Evolutionary conservation across 2,329 filamentous ascomycete species (phyloP).

Genomic region (Nannizziopsis barbatae): DNA sequence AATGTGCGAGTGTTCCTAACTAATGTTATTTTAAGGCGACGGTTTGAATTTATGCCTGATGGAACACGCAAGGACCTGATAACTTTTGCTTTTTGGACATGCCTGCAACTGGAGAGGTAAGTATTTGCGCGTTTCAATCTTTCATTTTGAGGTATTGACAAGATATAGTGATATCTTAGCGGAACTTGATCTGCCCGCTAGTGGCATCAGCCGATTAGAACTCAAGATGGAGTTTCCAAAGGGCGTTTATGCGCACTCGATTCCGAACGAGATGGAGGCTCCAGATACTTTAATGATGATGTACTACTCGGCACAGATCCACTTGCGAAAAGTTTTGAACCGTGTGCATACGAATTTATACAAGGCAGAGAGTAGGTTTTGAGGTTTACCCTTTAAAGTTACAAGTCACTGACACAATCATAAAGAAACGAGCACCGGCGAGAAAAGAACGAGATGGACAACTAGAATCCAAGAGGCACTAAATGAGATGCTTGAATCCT

Average conservation of each 20-base stretch:
- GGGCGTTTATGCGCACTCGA: conserved; percentile 25
- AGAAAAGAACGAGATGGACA: conserved; percentile 25
- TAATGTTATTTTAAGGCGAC: conserved; percentile 20
- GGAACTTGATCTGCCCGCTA: conserved; percentile 59
- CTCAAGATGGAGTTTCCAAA: conserved; percentile 33
- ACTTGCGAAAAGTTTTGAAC: conserved; percentile 47
- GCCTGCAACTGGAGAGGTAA: conserved; percentile 79
- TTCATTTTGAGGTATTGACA: not conserved
- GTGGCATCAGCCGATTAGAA: conserved; percentile 49
- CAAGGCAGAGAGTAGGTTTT: conserved; percentile 28
- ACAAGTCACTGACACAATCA: not conserved
- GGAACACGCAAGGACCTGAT: conserved; percentile 47
- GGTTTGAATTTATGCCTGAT: conserved; percentile 26
- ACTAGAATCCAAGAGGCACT: conserved; percentile 33
- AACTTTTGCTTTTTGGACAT: conserved; percentile 81
- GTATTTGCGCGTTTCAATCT: conserved; percentile 9
- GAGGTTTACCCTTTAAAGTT: not conserved
- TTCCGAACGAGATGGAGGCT: conserved; percentile 25
- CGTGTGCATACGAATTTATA: conserved; percentile 47
- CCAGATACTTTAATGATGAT: conserved; percentile 39
- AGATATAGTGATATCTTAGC: conserved; percentile 71
- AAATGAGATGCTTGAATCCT: conserved; percentile 42
- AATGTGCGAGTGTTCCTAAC: conserved; percentile 1
- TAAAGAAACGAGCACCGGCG: conserved; percentile 18
- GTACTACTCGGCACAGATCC: conserved; percentile 52